Evolutionary conservation across 495 filamentous ascomycete genomes (phyloP).

Genomic region (Penicillium nucicola): DNA sequence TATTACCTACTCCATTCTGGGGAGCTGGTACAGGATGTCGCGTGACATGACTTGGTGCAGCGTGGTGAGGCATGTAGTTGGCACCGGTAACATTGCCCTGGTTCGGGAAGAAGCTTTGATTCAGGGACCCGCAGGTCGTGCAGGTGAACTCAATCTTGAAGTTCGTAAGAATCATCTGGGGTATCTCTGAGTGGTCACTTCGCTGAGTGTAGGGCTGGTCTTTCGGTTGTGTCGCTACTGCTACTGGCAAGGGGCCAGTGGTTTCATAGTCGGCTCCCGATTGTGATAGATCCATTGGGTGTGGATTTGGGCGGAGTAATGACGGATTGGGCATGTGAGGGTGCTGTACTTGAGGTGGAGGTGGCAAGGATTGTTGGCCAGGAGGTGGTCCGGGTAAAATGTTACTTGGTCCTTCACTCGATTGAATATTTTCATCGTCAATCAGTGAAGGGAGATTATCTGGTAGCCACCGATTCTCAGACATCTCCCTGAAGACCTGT

Average conservation of each 20-base stretch:
- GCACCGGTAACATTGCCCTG: conserved; percentile 39
- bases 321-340: conserved; percentile 20
- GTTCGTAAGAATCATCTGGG: conserved; percentile 37
- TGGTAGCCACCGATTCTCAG: conserved; percentile 37
- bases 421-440: conserved; percentile 25
- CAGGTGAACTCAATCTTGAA: conserved; percentile 49
- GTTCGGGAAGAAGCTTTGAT: conserved; percentile 46
- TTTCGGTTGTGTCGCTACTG: conserved; percentile 22
- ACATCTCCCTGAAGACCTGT: conserved; percentile 24
- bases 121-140: conserved; percentile 41
- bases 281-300: conserved; percentile 21
- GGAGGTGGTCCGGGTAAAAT: conserved; percentile 17
- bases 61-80: conserved; percentile 29
- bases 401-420: conserved; percentile 21
- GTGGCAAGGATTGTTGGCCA: conserved; percentile 24
- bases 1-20: conserved; percentile 16
- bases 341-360: conserved; percentile 17
- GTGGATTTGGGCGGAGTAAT: conserved; percentile 16
- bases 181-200: conserved; percentile 21
- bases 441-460: conserved; percentile 30
- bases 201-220: conserved; percentile 22
- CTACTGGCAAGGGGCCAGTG: conserved; percentile 15
- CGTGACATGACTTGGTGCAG: conserved; percentile 17
- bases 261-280: conserved; percentile 19
- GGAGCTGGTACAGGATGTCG: conserved; percentile 19